Evolutionary conservation across 331 rosid genomes (phyloP), one percentile per base, ranked within the genome.

Genomic region (Malus hybrid): DNA sequence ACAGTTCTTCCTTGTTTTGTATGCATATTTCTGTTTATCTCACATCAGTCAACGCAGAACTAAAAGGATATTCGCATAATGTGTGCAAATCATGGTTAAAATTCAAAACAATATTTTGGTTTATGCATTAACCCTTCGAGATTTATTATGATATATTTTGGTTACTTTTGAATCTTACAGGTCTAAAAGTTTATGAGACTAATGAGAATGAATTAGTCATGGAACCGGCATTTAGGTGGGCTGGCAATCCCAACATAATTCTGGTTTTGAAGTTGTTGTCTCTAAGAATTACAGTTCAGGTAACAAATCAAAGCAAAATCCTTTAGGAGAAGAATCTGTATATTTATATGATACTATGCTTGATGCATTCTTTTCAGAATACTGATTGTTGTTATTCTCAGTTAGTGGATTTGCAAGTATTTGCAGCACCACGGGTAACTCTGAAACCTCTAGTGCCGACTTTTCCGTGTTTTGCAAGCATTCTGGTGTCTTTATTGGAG

Each of bases 371-470:
- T 64, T 34, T 82, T 69, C 27, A 29, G 82, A 65, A 82, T 6
- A 74, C 74, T 89, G 60, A 80, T 73, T 78, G 22, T 27, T 76
- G 57, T 78, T 65, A 62, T 85, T 84, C 59, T 84, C 91, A 94
- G 99, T 80, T 94, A 86, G 88, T 88, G 75, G 97, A 94, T 86
- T 65, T 94, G 64, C 97, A 94, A 90, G 36, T 88, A 69, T 94
- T 90, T 83, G 92, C 81, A 0, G 34, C 87, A 48, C 93, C 89
- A 0, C 88, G 96, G 73, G 73, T 92, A 66, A 69, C 88, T 80
- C 80, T 94, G 83, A 92, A 89, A 78, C 97, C 99, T 72, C 82
- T 94, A 60, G 96, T 92, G 54, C 92, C 99, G n/a, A 83, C 86
- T 27, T 80, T 94, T 79, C 99, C 99, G 2, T 94, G 99, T 79